Base-by-base conservation (phyloP, 768 basidiomycete species). In the Crassisporium funariophilum region DNA sequence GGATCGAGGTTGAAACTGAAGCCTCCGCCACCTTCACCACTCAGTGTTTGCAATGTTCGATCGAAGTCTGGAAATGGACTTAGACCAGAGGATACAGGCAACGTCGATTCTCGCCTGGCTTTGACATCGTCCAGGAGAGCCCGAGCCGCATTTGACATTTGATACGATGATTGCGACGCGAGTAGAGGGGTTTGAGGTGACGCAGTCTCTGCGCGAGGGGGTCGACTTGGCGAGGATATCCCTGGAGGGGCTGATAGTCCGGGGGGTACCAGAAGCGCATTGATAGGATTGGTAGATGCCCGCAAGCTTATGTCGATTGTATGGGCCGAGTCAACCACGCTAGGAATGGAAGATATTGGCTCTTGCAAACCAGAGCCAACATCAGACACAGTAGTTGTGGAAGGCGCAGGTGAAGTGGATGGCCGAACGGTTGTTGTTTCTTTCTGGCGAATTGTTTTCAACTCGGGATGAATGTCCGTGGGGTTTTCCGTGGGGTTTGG, bases 1-100 rank as follows among this genome's bases (percentile, higher is more conserved):
- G 87, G 86, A 64, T 91, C 91, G 35, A 93, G 70, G 65, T 84
- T 92, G 70, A 95, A 94, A 63, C 85, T 91, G 70, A 94, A 94
- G 7, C 86, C 82, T 23, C 81, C 79, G 22, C 69, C 78, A 53
- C 86, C 86, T 34, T 75, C 81, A 6, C 76, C 78, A 41, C 79
- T 81, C 34, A 93, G 72, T 38, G 79, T 83, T 59, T 87, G 82
- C 35, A 94, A 71, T 15, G 88, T 91, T 22, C 88, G 82, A 63
- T 93, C 91, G 54, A 95, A 83, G 53, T 95, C 92, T 8, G 92
- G 93, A 77, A 95, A 95, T 9, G 89, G 81, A 62, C 76, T 90
- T 24, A 71, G 66, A 36, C 68, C 65, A 31, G 70, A 63, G 6
- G 72, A 58, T 9, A 65, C 50, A 11, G 74, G 58, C 16, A 74